Conservation (phyloP, 257 asterid genomes). For the Solanum bulbocastanum region DNA sequence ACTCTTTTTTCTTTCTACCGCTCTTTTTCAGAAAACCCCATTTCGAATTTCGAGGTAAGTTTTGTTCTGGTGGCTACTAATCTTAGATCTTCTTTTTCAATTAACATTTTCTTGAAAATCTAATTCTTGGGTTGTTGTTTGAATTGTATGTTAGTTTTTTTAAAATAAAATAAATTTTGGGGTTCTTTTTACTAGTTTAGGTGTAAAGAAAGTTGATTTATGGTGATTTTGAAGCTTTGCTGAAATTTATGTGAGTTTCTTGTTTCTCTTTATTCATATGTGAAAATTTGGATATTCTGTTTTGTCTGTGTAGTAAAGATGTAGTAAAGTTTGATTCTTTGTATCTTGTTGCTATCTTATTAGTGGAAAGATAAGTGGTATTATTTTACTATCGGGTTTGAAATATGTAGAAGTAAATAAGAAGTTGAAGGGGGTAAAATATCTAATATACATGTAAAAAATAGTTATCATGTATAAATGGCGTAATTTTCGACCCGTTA, state of each 20-base stretch:
- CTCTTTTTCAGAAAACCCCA: not conserved
- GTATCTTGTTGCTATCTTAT: not conserved
- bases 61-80: not conserved
- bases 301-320: not conserved
- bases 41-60: not conserved
- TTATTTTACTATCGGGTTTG: not conserved
- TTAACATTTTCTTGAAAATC: not conserved
- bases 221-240: not conserved
- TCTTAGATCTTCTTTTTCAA: not conserved
- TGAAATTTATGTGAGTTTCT: not conserved
- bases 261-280: not conserved
- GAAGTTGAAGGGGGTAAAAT: not conserved
- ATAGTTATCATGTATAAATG: not conserved
- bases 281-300: not conserved
- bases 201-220: not conserved
- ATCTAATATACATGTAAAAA: not conserved
- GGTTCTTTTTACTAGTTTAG: not conserved
- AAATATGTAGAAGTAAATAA: not conserved
- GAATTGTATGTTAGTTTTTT: not conserved
- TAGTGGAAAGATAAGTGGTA: not conserved
- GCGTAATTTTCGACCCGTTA: not conserved
- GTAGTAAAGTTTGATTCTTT: not conserved
- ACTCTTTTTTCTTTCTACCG: not conserved
- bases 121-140: not conserved
- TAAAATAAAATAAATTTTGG: not conserved